Percentiles rank a stretch among this genome's conserved stretches.
Conservation (phyloP, 768 basidiomycete genomes). For the Boletales sp. region DNA sequence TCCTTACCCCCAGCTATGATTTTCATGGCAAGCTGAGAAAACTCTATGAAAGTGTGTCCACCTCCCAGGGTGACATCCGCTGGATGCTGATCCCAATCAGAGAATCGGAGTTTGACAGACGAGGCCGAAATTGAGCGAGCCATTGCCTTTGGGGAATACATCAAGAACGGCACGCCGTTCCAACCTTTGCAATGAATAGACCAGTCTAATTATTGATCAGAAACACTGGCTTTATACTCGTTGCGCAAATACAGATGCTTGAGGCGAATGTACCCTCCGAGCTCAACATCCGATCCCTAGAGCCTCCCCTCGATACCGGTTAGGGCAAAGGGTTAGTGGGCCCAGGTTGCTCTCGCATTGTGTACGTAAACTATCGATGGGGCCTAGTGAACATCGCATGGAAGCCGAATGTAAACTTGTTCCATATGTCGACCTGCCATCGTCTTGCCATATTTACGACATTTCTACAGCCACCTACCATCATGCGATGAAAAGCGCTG, state of each 20-base stretch:
- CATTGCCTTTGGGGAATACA: constrained; percentile 73
- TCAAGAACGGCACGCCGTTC: constrained; percentile 66
- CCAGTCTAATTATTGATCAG: constrained; percentile 34
- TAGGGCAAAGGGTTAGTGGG: neutral
- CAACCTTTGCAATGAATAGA: neutral
- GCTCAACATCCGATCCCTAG: constrained; percentile 10
- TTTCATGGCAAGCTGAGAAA: constrained; percentile 70
- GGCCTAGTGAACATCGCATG: too few relatives aligned
- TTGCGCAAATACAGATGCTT: constrained; percentile 81
- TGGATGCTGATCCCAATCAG: constrained; percentile 32
- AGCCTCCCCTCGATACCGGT: too few relatives aligned
- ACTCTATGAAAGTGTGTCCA: constrained; percentile 66
- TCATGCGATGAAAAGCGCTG: too few relatives aligned
- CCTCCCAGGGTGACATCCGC: too few relatives aligned
- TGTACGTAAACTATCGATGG: too few relatives aligned
- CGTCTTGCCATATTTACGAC: too few relatives aligned
- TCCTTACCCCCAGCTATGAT: constrained; percentile 56
- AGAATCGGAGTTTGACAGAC: constrained; percentile 64
- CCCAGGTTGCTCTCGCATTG: too few relatives aligned
- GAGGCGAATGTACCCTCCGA: constrained; percentile 61
- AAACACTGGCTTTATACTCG: constrained; percentile 79
- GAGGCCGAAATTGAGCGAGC: constrained; percentile 74
- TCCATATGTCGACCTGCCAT: too few relatives aligned
- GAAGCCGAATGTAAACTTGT: too few relatives aligned
- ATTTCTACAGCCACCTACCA: too few relatives aligned